Base-by-base conservation (phyloP, 495 filamentous ascomycete species). In the Trichoderma parareesei region DNA sequence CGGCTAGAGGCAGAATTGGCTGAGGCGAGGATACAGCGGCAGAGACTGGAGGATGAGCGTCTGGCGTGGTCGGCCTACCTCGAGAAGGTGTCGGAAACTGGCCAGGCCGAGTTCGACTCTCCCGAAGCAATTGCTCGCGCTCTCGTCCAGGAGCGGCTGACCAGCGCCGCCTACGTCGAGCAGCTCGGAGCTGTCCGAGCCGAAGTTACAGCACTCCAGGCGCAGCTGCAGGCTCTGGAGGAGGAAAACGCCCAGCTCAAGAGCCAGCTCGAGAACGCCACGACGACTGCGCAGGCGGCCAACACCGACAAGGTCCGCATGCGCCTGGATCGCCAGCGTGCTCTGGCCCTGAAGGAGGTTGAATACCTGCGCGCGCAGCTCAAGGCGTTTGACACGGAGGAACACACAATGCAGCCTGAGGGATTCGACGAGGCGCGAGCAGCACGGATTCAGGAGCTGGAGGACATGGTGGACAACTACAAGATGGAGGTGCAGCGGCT, bases 311-410 rank as follows among this genome's bases (percentile, higher is more conserved):
- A 87, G 71, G 78, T 84, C n/a, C 84, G 88, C 55, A 81, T 92
- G 33, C 78, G 85, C 7, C 65, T 84, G 1, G 93, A 99, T 70
- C 81, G 93, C 44, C 93, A 97, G 72, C 88, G 90, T 65, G 84
- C 84, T 7, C 82, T 98, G 4, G 91, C 91, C 5, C 75, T 91
- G 27, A 96, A 96, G 70, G 95, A 99, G 72, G 90, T 95, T 7
- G 91, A 97, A 67, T 94, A 93, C 72, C 81, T 99, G 8, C 89
- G 95, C 16, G 93, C 90, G 5, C 94, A 99, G 70, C 78, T 97
- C 33, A 95, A 96, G 73, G 88, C 89, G 0, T 96, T 93, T 65
- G 93, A 97, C 66, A 84, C 86, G 35, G 95, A 98, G 75, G 93
- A 97, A 72, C 81, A 82, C 49, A 93, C 92, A 2, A 88, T 96